Evolutionary conservation across 2,329 filamentous ascomycete genomes (phyloP).

Genomic region (Arthrobotrys musiformis): DNA sequence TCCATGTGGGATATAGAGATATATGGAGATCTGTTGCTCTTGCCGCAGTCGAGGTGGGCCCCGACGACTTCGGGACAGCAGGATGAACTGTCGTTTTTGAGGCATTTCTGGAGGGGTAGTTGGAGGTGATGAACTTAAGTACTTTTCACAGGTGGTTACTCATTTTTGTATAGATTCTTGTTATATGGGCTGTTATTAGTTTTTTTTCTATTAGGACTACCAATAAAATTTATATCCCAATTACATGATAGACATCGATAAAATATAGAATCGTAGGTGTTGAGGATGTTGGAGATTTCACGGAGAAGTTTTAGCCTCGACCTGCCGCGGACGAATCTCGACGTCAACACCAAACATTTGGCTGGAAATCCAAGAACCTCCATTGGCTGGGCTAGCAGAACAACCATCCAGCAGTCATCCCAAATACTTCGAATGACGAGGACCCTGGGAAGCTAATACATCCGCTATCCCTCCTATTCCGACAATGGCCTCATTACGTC

Average conservation of each 20-base stretch:
- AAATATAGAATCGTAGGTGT: background rate
- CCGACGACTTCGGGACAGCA: background rate
- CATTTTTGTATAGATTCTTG: too few species aligned
- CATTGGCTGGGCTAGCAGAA: conserved; percentile 31
- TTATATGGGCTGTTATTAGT: too few species aligned
- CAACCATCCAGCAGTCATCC: conserved; percentile 19
- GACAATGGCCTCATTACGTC: conserved; percentile 52
- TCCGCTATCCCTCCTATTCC: background rate
- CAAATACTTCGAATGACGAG: conserved; percentile 33
- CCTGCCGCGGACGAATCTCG: conserved; percentile 7
- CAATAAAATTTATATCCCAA: too few species aligned
- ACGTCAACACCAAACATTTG: conserved; percentile 47
- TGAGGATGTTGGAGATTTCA: conserved; percentile 19
- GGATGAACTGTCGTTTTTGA: background rate
- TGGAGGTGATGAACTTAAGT: conserved; percentile 23
- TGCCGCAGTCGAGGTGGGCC: conserved; percentile 24
- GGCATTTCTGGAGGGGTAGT: conserved; percentile 32
- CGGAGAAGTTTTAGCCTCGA: conserved; percentile 29
- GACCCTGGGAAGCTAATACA: conserved; percentile 19
- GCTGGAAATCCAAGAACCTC: conserved; percentile 43
- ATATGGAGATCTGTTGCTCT: conserved; percentile 20
- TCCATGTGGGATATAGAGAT: conserved; percentile 1
- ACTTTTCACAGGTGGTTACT: too few species aligned
- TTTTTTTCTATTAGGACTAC: too few species aligned
- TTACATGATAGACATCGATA: too few species aligned